Percentiles rank a stretch among this genome's conserved stretches.
Conservation (phyloP, 2,329 filamentous ascomycete genomes). For the Claviceps citrina region DNA sequence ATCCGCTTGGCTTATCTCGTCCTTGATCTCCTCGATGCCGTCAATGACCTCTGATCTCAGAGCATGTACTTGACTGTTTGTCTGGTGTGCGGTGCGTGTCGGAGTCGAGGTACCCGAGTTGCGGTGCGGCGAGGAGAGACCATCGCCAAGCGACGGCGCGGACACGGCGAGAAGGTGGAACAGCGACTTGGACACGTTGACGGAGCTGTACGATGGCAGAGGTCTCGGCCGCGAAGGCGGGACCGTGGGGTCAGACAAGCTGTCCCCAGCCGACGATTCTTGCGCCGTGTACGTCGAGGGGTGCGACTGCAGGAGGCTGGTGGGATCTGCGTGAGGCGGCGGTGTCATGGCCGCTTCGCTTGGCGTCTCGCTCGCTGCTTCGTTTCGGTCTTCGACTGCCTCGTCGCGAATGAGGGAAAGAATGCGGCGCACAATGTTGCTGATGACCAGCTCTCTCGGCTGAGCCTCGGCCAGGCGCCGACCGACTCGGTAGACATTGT, state of each 20-base stretch:
- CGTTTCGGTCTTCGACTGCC: constrained; percentile 63
- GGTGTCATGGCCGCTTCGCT: constrained; percentile 28
- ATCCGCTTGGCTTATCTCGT: constrained; percentile 84
- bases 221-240: constrained; percentile 40
- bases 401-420: constrained; percentile 85
- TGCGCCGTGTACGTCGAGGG: constrained; percentile 20
- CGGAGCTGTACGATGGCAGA: constrained; percentile 45
- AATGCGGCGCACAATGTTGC: constrained; percentile 84
- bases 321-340: constrained; percentile 23
- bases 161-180: constrained; percentile 75
- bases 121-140: constrained; percentile 29
- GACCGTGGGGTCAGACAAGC: constrained; percentile 14
- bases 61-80: constrained; percentile 42
- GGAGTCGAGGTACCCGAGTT: constrained; percentile 37
- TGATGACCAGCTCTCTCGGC: constrained; percentile 79
- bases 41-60: constrained; percentile 83
- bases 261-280: constrained; percentile 18
- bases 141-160: constrained; percentile 29
- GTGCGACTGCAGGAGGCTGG: constrained; percentile 16
- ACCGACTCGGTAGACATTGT: constrained; percentile 66
- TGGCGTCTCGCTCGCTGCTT: constrained; percentile 42
- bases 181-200: constrained; percentile 58
- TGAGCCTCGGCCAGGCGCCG: constrained; percentile 66
- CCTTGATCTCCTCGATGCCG: constrained; percentile 88
- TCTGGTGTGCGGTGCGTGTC: constrained; percentile 20